Percentiles rank a stretch among this genome's conserved stretches.
Conservation (phyloP, 1,284 basidiomycete genomes). For the Pterulicium gracile region DNA sequence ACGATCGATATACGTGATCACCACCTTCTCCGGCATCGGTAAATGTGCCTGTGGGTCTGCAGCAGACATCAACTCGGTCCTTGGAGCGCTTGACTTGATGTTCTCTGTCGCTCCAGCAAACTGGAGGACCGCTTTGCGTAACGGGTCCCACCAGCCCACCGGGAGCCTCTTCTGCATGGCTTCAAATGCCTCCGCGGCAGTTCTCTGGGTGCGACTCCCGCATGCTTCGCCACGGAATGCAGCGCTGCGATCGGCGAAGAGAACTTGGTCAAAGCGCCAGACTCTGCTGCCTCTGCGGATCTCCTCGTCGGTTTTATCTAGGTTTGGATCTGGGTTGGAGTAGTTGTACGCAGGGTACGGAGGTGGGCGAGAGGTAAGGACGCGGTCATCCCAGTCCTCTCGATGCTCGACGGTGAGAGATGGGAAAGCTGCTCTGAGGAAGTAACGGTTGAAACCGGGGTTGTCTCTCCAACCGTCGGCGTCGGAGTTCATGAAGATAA, state of each 20-base stretch:
- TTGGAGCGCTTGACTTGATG: neutral
- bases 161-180: constrained; percentile 7
- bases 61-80: constrained; percentile 13
- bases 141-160: constrained; percentile 6
- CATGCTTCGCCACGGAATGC: constrained; percentile 57
- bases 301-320: constrained; percentile 20
- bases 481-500: constrained; percentile 55
- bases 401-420: constrained; percentile 57
- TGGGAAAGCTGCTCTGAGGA: constrained; percentile 69
- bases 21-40: constrained; percentile 33
- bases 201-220: constrained; percentile 53
- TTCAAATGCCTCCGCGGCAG: constrained; percentile 42
- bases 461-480: constrained; percentile 59
- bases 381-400: constrained; percentile 61
- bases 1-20: constrained; percentile 69
- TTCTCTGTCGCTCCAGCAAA: constrained; percentile 5
- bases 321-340: constrained; percentile 9
- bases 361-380: constrained; percentile 20
- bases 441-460: constrained; percentile 64
- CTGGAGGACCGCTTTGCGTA: neutral
- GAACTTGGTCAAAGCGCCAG: neutral
- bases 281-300: constrained; percentile 7
- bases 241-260: constrained; percentile 60
- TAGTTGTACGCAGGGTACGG: constrained; percentile 3
- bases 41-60: constrained; percentile 11